phyloP scores from a whole-genome alignment of 345 rosid genomes.

The Aurinia saxatilis region DNA sequence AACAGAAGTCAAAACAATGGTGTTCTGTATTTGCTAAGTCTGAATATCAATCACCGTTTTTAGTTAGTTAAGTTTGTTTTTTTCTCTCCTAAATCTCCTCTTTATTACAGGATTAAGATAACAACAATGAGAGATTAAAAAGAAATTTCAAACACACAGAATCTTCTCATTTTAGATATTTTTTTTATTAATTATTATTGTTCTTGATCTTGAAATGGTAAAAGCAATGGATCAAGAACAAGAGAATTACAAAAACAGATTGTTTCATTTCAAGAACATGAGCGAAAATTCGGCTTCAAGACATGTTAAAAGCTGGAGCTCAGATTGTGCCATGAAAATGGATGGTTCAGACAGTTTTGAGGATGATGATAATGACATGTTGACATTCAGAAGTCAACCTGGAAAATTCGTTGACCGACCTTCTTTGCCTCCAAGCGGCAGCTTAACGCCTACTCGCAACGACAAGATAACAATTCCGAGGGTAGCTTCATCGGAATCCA shows the following conservation, averaged over 20 bases:
- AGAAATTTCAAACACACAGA: neutral
- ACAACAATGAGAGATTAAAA: neutral
- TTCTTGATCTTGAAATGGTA: constrained; percentile 26
- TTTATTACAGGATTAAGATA: constrained; percentile 24
- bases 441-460: constrained; percentile 10
- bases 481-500: constrained; percentile 18
- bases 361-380: constrained; percentile 17
- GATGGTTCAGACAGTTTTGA: constrained; percentile 25
- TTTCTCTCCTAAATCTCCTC: constrained; percentile 23
- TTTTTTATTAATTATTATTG: neutral
- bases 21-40: constrained; percentile 31
- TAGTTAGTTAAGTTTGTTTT: constrained; percentile 17
- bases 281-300: constrained; percentile 31
- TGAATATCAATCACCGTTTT: constrained; percentile 15
- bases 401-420: constrained; percentile 24
- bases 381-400: constrained; percentile 30
- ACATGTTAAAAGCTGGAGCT: constrained; percentile 49
- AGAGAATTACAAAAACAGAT: constrained; percentile 50
- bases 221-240: constrained; percentile 60
- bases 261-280: constrained; percentile 50
- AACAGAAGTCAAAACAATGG: constrained; percentile 23
- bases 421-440: constrained; percentile 21
- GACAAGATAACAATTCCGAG: neutral
- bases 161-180: neutral
- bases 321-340: constrained; percentile 27